Evolutionary conservation across 768 basidiomycete species (phyloP).

Genomic region (Leccinellum rugosiceps): DNA sequence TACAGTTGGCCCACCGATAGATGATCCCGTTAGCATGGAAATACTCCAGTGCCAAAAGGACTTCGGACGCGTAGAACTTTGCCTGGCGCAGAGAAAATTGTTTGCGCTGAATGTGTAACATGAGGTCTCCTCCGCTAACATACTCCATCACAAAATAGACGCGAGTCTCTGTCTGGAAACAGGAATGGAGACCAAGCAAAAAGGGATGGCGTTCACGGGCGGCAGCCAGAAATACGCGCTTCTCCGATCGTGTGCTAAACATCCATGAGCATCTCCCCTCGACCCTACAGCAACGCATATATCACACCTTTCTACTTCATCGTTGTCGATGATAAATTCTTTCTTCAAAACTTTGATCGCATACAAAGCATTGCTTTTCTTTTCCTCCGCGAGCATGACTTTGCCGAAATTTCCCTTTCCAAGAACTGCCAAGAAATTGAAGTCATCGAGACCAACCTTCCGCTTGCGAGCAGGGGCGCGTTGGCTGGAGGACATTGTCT

Average conservation of each 20-base stretch:
- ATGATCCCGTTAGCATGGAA: slow-evolving; percentile 99
- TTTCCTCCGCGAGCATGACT: slow-evolving; percentile 99
- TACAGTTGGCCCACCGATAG: slow-evolving; percentile 67
- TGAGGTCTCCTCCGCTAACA: slow-evolving; percentile 96
- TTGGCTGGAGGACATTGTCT: slow-evolving; percentile 35
- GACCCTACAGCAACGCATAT: not conserved
- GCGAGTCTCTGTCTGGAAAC: slow-evolving; percentile 99
- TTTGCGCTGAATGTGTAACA: slow-evolving; percentile 98
- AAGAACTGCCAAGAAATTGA: slow-evolving; percentile 97
- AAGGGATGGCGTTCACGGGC: slow-evolving; percentile 97
- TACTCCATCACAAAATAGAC: slow-evolving; percentile 99
- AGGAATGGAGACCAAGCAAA: slow-evolving; percentile 93
- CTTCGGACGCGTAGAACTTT: slow-evolving; percentile 98
- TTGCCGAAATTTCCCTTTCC: slow-evolving; percentile 99
- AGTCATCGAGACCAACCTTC: slow-evolving; percentile 95
- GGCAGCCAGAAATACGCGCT: slow-evolving; percentile 97
- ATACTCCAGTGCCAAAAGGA: slow-evolving; percentile 92
- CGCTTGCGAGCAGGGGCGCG: slow-evolving; percentile 56
- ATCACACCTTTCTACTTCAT: slow-evolving; percentile 94
- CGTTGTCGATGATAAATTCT: slow-evolving; percentile 99
- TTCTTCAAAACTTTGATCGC: slow-evolving; percentile 99
- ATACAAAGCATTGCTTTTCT: slow-evolving; percentile 80
- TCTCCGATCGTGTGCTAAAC: slow-evolving; percentile 92
- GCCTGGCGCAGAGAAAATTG: slow-evolving; percentile 98
- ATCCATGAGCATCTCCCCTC: slow-evolving; percentile 3